Evolutionary conservation across 805 yeast genomes (phyloP), one percentile per base, ranked within the genome.

Genomic region (Lachancea meyersii): DNA sequence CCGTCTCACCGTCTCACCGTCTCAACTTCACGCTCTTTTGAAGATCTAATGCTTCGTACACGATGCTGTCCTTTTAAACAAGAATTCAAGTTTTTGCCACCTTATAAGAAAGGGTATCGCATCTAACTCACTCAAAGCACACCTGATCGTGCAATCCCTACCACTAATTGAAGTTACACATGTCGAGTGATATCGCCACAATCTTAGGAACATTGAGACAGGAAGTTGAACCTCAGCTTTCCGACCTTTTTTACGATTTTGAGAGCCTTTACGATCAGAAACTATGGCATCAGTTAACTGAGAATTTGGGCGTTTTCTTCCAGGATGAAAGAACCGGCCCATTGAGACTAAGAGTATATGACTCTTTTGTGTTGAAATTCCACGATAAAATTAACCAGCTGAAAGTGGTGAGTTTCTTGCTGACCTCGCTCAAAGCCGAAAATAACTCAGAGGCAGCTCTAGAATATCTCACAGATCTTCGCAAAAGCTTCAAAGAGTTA

Each of bases 201-300:
- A 45, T 59, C 7, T 40, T 60, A 31, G 53, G 57, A 19, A 72
- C 79, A 3, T 69, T 87, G 40, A 77, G 95, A 41, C 71, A 72
- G 54, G 83, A 80, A 55, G 71, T 80, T 4, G 86, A 82, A 45
- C 68, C 76, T 3, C 86, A 81, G 31, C 69, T 88, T 40, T 69
- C 78, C 8, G 75, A 79, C 22, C 61, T 60, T n/a, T 60, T 61
- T 24, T 48, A 54, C 23, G 61, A 60, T 30, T 75, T 91, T 59
- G 97, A 89, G 58, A 96, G 87, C 54, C 70, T 72, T 44, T 84
- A 86, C 66, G 96, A 88, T 58, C 73, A 95, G 53, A 88, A 87
- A 63, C 74, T 91, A 60, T 93, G 97, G 97, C 94, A 83, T 67
- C 97, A 93, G 69, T 74, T 93, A 59, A 86, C 96, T 2, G 76